phyloP scores from a whole-genome alignment of 768 basidiomycete species.

The Cyclocybe aegerita region DNA sequence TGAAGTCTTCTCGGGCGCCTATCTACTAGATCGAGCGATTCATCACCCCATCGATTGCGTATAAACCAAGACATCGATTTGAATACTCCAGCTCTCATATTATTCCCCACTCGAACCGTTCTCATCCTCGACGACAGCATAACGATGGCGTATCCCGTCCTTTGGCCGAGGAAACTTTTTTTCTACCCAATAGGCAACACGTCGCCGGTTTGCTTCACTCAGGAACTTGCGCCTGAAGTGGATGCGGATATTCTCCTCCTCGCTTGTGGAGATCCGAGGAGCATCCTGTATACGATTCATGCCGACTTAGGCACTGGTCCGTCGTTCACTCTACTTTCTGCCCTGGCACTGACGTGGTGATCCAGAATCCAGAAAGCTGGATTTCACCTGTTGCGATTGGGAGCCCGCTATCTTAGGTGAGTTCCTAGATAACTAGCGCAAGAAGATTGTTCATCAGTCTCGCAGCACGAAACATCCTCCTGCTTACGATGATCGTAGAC shows the following conservation, averaged over 20 bases:
- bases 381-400: conserved; percentile 52
- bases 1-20: no score
- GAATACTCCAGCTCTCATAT: neutral
- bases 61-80: neutral
- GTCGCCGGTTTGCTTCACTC: conserved; percentile 47
- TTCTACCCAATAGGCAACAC: conserved; percentile 67
- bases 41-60: no score
- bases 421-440: conserved; percentile 2
- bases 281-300: conserved; percentile 48
- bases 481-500: conserved; percentile 43
- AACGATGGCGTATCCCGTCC: conserved; percentile 42
- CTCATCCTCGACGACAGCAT: neutral
- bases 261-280: conserved; percentile 58
- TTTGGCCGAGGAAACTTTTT: conserved; percentile 42
- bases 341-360: neutral
- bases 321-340: conserved; percentile 1
- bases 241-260: conserved; percentile 50
- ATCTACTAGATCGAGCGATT: no score
- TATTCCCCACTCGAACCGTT: neutral
- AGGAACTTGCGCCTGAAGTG: conserved; percentile 45
- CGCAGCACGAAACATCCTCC: conserved; percentile 47
- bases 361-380: conserved; percentile 27
- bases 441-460: neutral
- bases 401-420: conserved; percentile 48
- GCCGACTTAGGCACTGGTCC: conserved; percentile 25